These are phyloP conservation scores for Leishmania aethiopica DNA, from an alignment of 208 protist genomes.

Conservation along the genomic window DNA sequence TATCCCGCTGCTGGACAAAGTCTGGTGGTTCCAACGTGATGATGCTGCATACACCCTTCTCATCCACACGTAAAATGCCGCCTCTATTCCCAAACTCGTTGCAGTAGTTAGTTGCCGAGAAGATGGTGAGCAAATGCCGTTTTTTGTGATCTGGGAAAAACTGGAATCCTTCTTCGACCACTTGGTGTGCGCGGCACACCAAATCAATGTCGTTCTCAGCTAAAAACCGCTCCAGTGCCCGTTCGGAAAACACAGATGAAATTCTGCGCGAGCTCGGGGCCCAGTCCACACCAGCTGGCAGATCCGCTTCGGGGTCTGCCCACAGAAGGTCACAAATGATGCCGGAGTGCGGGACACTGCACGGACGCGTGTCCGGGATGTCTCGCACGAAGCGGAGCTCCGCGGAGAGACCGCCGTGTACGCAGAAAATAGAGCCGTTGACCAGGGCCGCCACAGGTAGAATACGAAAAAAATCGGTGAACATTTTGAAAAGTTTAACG, in stretches of 20 bases:
- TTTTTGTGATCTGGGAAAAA: slow-evolving; percentile 98
- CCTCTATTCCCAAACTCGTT: slow-evolving; percentile 99
- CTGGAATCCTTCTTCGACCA: slow-evolving; percentile 99
- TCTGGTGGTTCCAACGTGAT: slow-evolving; percentile 91
- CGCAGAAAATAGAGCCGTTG: slow-evolving; percentile 99
- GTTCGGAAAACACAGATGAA: slow-evolving; percentile 97
- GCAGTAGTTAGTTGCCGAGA: slow-evolving; percentile 99
- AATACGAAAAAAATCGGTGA: slow-evolving; percentile 98
- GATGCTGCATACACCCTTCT: slow-evolving; percentile 95
- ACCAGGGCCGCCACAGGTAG: slow-evolving; percentile 98
- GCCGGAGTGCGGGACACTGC: slow-evolving; percentile 97
- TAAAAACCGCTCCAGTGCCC: slow-evolving; percentile 97
- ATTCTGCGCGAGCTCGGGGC: slow-evolving; percentile 98
- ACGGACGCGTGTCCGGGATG: slow-evolving; percentile 95
- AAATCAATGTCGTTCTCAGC: slow-evolving; percentile 98
- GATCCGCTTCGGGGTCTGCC: slow-evolving; percentile 97
- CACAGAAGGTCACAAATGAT: slow-evolving; percentile 99
- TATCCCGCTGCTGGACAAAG: slow-evolving; percentile 76
- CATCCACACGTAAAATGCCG: slow-evolving; percentile 98
- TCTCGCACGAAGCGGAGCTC: slow-evolving; percentile 93
- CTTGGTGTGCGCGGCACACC: slow-evolving; percentile 99
- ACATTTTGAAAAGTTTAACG: slow-evolving; percentile 98
- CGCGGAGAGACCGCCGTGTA: slow-evolving; percentile 97
- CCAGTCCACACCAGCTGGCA: slow-evolving; percentile 96
- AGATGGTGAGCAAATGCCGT: slow-evolving; percentile 99